Evolutionary conservation across 805 yeast genomes (phyloP).

Genomic region (Candida nanaspora): DNA sequence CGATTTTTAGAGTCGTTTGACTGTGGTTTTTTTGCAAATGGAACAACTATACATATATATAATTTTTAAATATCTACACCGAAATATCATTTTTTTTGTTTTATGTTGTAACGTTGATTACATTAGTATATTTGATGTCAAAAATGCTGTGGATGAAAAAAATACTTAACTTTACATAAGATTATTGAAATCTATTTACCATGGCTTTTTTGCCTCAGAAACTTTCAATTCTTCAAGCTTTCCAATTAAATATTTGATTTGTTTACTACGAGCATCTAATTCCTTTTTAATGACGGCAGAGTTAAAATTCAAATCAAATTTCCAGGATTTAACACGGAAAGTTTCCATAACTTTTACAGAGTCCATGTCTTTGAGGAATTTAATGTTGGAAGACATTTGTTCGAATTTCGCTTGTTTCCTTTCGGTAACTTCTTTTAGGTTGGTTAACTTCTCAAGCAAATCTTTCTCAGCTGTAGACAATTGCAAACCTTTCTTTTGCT

Average conservation of each 20-base stretch:
- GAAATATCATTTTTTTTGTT: no score
- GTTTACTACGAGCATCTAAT: neutral
- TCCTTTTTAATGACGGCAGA: neutral
- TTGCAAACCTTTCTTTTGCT: conserved; percentile 69
- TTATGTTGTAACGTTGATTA: no score
- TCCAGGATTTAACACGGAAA: no score
- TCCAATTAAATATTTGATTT: neutral
- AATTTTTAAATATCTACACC: no score
- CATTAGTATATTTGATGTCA: no score
- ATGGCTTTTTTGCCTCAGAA: no score
- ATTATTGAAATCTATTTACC: no score
- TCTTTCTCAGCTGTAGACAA: conserved; percentile 32
- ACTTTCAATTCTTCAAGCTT: neutral
- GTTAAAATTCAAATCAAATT: neutral
- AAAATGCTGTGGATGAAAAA: no score
- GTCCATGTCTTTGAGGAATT: neutral
- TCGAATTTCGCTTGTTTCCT: no score
- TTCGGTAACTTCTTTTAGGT: neutral
- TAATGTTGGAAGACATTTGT: neutral
- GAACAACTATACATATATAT: no score
- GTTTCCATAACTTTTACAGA: neutral
- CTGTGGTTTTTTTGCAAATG: no score
- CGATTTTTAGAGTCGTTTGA: conserved; percentile 84
- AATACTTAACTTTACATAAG: no score
- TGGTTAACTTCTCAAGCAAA: neutral